Base-by-base conservation (phyloP, 768 basidiomycete species). In the Coprinopsis sp. region DNA sequence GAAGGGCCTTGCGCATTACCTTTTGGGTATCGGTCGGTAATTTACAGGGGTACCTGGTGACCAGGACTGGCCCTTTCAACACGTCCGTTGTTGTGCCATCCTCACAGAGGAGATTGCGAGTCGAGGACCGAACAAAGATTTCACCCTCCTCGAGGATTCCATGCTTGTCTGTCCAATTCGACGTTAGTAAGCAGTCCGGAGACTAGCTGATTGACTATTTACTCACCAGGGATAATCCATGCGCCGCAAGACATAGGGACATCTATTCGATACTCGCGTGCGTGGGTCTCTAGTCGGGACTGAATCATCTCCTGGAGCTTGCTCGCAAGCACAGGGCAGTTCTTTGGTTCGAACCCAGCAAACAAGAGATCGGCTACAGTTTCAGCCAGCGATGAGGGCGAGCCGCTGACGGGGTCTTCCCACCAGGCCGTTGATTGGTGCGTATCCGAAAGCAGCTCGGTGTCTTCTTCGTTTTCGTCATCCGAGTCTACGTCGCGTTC, bases 11-110 rank as follows among this genome's bases (percentile, higher is more conserved):
- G 12, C 30, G 43, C 27, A 63, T 19, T 51, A 81, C 82, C 67
- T 81, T 84, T 53, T 79, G 79, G 0, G 77, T 69, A 58, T 87
- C 84, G 0, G 76, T 80, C 1, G 84, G 82, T 1, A 85, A 62
- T 51, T 83, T 84, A 61, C 84, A 86, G n/a, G 84, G 84, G 58
- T 81, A 72, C 19, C 83, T 65, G 2, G 79, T 79, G 10, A 86
- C 63, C 50, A 87, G 58, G 8, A 83, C 77, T 52, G 80, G 75
- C 0, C 84, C 82, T 13, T 74, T 36, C 2, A 82, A 55, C 13
- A 75, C 66, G 49, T 84, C 76, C 0, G 73, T 74, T 23, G 64
- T 60, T 0, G 68, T 58, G 1, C 75, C 79, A 53, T 78, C 69
- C 6, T 48, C 43, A 4, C 55, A 67, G 8, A 57, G 47, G 24